phyloP scores from a whole-genome alignment of 139 green algal species.

The Trebouxia sp. region DNA sequence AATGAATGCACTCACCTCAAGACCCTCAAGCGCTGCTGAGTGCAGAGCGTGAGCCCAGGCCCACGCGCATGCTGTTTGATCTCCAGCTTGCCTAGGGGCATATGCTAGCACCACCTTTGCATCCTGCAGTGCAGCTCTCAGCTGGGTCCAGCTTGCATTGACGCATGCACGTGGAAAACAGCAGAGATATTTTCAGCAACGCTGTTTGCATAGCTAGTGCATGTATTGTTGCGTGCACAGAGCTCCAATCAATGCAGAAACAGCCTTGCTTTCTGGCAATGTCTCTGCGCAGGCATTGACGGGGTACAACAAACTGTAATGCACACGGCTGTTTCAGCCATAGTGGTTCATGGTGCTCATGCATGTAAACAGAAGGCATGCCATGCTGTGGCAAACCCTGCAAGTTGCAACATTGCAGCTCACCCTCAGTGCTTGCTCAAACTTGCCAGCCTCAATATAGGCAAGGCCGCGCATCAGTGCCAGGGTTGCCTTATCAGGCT shows the following conservation, averaged over 20 bases:
- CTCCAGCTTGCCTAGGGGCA: not conserved
- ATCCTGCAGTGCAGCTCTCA: constrained; percentile 21
- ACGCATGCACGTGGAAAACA: too few relatives aligned
- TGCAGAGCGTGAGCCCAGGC: constrained; percentile 36
- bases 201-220: too few relatives aligned
- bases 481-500: constrained; percentile 9
- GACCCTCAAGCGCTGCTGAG: constrained; percentile 35
- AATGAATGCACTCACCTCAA: too few relatives aligned
- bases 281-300: not conserved
- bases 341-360: too few relatives aligned
- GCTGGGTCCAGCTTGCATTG: not conserved
- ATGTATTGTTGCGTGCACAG: too few relatives aligned
- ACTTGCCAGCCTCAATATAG: not conserved
- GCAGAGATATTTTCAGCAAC: too few relatives aligned
- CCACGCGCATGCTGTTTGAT: constrained; percentile 27
- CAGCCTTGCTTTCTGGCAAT: not conserved
- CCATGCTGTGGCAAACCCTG: not conserved
- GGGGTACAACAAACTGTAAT: too few relatives aligned
- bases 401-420: not conserved
- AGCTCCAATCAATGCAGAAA: too few relatives aligned
- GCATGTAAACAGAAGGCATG: too few relatives aligned
- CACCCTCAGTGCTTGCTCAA: constrained; percentile 21
- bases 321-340: too few relatives aligned
- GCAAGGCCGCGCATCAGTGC: constrained; percentile 8
- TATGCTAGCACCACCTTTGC: constrained; percentile 24